Evolutionary conservation across 1,139 yeast species (phyloP).

Genomic region (Ogataea hybrid): DNA sequence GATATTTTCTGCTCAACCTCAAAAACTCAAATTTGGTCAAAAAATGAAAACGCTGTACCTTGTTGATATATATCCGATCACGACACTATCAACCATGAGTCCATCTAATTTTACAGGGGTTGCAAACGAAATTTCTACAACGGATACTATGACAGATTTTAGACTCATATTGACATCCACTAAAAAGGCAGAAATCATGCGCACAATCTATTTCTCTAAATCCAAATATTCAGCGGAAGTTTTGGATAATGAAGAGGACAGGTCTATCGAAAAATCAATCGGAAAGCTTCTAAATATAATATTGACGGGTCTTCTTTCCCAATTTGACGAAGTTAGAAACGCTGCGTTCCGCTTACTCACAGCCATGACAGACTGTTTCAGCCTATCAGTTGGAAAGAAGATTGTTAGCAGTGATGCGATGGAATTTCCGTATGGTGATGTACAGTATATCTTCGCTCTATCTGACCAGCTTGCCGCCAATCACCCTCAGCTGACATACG

Average conservation of each 20-base stretch:
- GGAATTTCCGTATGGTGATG: too few species aligned
- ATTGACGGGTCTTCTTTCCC: slow-evolving; percentile 64
- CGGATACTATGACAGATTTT: slow-evolving; percentile 45
- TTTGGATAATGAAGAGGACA: slow-evolving; percentile 26
- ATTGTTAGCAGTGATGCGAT: too few species aligned
- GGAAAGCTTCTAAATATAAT: slow-evolving; percentile 64
- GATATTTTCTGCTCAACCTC: slow-evolving; percentile 38
- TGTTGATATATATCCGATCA: slow-evolving; percentile 50
- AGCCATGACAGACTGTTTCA: too few species aligned
- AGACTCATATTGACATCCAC: slow-evolving; percentile 54
- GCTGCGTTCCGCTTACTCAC: too few species aligned
- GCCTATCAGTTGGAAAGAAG: too few species aligned
- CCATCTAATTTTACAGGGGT: slow-evolving; percentile 51
- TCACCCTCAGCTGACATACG: too few species aligned
- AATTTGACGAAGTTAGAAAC: slow-evolving; percentile 55
- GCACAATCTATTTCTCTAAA: slow-evolving; percentile 66
- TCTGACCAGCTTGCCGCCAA: too few species aligned
- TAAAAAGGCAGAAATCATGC: slow-evolving; percentile 65
- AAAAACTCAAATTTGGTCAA: slow-evolving; percentile 36
- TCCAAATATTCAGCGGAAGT: slow-evolving; percentile 38
- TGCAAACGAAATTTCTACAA: slow-evolving; percentile 52
- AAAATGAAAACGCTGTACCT: slow-evolving; percentile 41
- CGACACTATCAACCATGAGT: slow-evolving; percentile 52
- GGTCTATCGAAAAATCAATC: slow-evolving; percentile 39
- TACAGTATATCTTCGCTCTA: too few species aligned